Evolutionary conservation across 2,329 filamentous ascomycete genomes (phyloP).

Genomic region (Exophiala bonariae): DNA sequence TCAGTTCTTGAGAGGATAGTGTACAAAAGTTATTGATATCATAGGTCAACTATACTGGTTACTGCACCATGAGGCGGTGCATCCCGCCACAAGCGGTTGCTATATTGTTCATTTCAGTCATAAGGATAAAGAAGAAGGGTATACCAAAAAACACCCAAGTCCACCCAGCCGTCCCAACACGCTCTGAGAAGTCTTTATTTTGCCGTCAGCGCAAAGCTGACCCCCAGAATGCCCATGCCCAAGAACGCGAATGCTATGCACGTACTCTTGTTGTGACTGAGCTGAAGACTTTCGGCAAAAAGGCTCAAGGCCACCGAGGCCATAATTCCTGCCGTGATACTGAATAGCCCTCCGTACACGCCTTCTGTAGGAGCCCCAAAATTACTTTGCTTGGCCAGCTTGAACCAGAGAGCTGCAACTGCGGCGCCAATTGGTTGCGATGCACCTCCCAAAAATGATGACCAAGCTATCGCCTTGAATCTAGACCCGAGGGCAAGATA

Average conservation of each 20-base stretch:
- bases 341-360: conserved; percentile 69
- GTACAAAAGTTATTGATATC: no score
- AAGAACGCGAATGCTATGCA: conserved; percentile 79
- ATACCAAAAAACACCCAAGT: no score
- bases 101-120: no score
- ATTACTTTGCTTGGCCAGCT: conserved; percentile 58
- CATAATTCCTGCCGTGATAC: conserved; percentile 90
- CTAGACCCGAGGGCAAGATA: conserved; percentile 87
- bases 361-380: conserved; percentile 50
- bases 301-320: conserved; percentile 86
- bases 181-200: conserved; percentile 8
- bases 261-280: conserved; percentile 76
- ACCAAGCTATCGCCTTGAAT: conserved; percentile 79
- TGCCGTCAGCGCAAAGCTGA: conserved; percentile 82
- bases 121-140: no score
- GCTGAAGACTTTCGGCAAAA: conserved; percentile 78
- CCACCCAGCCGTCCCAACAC: no score
- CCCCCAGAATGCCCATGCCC: conserved; percentile 80
- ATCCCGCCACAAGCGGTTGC: no score
- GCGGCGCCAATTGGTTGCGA: conserved; percentile 85
- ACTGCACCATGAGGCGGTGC: no score
- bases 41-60: no score
- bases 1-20: no score
- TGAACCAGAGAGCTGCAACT: conserved; percentile 83
- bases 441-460: conserved; percentile 77